A percentile compares a stretch with the other conserved stretches of the same genome.
phyloP scores from a whole-genome alignment of 495 filamentous ascomycete genomes.

The Echria macrotheca region DNA sequence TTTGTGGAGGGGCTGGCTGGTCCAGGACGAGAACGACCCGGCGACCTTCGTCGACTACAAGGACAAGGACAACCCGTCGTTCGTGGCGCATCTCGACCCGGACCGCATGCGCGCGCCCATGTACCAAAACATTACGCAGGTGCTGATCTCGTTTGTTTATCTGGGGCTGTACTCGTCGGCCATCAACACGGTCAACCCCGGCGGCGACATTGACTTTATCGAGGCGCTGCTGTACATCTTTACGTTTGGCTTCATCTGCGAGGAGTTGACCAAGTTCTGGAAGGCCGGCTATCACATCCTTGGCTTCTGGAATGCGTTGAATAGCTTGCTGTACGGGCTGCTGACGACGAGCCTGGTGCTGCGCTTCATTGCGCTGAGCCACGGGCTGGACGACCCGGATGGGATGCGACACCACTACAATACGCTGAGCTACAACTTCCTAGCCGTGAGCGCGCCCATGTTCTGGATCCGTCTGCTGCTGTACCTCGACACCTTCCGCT shows the following conservation, averaged over 20 bases:
- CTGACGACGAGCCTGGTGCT: slow-evolving; percentile 70
- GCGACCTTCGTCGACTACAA: slow-evolving; percentile 79
- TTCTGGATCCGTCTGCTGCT: slow-evolving; percentile 93
- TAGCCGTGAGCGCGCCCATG: slow-evolving; percentile 88
- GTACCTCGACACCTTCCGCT: slow-evolving; percentile 88
- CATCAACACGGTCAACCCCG: slow-evolving; percentile 81
- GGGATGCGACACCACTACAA: slow-evolving; percentile 61
- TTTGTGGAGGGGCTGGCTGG: slow-evolving; percentile 94
- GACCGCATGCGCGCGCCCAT: slow-evolving; percentile 87
- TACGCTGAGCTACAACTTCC: slow-evolving; percentile 81
- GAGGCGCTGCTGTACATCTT: slow-evolving; percentile 85
- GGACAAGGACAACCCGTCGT: slow-evolving; percentile 64
- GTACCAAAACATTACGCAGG: slow-evolving; percentile 87
- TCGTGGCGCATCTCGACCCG: slow-evolving; percentile 80
- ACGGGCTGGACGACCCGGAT: slow-evolving; percentile 43
- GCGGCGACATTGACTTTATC: slow-evolving; percentile 73
- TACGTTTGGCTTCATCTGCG: slow-evolving; percentile 86
- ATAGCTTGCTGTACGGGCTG: slow-evolving; percentile 70
- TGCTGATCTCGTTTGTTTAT: slow-evolving; percentile 75
- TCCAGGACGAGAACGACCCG: slow-evolving; percentile 86
- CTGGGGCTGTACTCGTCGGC: slow-evolving; percentile 80
- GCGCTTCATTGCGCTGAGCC: slow-evolving; percentile 68
- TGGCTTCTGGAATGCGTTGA: slow-evolving; percentile 95
- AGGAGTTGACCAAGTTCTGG: slow-evolving; percentile 82
- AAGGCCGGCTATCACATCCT: slow-evolving; percentile 87